phyloP scores from a whole-genome alignment of 2,329 filamentous ascomycete species.

The Fusarium agapanthi region DNA sequence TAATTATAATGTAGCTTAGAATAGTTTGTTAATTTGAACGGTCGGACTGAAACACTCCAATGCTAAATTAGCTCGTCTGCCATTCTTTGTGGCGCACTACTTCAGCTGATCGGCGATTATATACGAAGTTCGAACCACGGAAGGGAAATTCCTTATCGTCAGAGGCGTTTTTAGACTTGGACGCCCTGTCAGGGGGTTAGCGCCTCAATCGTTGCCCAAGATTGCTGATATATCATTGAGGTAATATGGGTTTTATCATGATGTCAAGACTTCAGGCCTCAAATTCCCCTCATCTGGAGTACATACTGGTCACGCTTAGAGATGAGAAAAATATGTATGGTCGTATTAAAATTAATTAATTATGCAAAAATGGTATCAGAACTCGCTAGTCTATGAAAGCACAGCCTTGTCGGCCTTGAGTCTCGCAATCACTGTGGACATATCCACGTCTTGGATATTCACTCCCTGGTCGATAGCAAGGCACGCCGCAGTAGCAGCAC shows the following conservation, averaged over 20 bases:
- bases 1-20: neutral
- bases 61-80: neutral
- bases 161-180: neutral
- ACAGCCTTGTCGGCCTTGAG: slow-evolving; percentile 26
- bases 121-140: neutral
- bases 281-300: neutral
- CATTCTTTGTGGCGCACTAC: neutral
- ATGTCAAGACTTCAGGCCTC: neutral
- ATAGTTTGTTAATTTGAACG: neutral
- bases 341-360: neutral
- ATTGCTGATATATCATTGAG: neutral
- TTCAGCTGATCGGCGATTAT: neutral
- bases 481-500: slow-evolving; percentile 26
- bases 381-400: slow-evolving; percentile 4
- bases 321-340: neutral
- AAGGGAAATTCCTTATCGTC: neutral
- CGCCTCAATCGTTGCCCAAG: too few relatives aligned
- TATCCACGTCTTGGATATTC: slow-evolving; percentile 21
- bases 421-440: slow-evolving; percentile 12
- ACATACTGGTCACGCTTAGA: neutral
- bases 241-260: neutral
- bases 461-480: slow-evolving; percentile 32
- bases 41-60: neutral
- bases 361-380: slow-evolving; percentile 10
- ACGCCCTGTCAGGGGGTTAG: neutral